Evolutionary conservation across 2,329 filamentous ascomycete species (phyloP).

Genomic region (Botrytis porri): DNA sequence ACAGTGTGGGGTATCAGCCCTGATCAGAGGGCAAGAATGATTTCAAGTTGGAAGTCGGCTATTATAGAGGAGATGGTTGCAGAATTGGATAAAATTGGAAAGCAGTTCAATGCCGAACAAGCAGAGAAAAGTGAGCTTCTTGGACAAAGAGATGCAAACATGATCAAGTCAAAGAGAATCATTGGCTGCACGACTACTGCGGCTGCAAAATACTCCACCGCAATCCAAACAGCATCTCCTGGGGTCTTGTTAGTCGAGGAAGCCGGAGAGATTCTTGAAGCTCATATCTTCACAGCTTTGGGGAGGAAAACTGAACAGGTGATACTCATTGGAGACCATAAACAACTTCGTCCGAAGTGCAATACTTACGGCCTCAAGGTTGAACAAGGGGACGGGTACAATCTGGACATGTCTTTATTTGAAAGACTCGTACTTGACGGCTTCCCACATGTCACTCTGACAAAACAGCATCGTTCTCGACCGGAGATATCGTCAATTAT

Average conservation of each 20-base stretch:
- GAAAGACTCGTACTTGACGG: conserved; percentile 61
- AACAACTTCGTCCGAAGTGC: conserved; percentile 67
- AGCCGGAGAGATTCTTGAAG: conserved; percentile 70
- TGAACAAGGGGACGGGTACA: conserved; percentile 62
- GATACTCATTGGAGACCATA: conserved; percentile 70
- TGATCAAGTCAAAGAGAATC: conserved; percentile 54
- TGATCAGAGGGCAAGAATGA: conserved; percentile 39
- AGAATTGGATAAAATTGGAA: conserved; percentile 41
- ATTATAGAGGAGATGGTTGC: conserved; percentile 51
- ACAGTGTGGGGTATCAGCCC: conserved; percentile 53
- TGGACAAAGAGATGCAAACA: conserved; percentile 42
- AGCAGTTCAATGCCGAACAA: conserved; percentile 45
- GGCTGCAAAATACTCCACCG: conserved; percentile 58
- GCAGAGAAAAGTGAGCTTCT: conserved; percentile 45
- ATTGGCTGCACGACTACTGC: conserved; percentile 71
- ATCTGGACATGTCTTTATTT: conserved; percentile 67
- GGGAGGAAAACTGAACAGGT: conserved; percentile 56
- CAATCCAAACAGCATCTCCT: conserved; percentile 53
- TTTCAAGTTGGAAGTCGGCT: conserved; percentile 44
- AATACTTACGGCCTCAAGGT: conserved; percentile 56
- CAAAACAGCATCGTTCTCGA: conserved; percentile 64
- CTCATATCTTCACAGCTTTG: conserved; percentile 62
- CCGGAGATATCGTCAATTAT: conserved; percentile 63
- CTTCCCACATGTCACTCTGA: conserved; percentile 52
- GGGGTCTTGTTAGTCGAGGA: conserved; percentile 65